Percentiles rank a stretch among this genome's conserved stretches.
Evolutionary conservation across 1,284 basidiomycete species (phyloP).

Genomic region (Ustilago loliicola): DNA sequence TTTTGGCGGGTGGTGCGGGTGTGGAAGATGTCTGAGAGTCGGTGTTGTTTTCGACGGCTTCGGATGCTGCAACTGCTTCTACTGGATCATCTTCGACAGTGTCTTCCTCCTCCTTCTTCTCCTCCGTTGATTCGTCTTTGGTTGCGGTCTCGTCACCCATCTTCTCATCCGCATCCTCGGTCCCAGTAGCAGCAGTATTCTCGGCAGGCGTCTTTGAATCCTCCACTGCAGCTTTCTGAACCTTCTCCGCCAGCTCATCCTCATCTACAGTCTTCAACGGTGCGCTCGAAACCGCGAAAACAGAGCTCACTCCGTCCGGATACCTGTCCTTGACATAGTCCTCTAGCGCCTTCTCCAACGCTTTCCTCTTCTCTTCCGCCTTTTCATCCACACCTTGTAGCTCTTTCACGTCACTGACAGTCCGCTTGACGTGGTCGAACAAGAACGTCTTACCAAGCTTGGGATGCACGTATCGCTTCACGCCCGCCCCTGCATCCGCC

Average conservation of each 20-base stretch:
- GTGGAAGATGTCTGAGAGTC: conserved; percentile 8
- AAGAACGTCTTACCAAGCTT: conserved; percentile 36
- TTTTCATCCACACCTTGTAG: conserved; percentile 9
- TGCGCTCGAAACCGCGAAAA: conserved; percentile 43
- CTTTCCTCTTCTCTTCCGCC: conserved; percentile 33
- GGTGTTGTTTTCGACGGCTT: conserved; percentile 18
- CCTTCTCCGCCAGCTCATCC: conserved; percentile 14
- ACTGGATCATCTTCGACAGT: conserved; percentile 22
- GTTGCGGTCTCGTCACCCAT: conserved; percentile 19
- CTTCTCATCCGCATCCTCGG: conserved; percentile 9
- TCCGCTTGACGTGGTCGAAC: conserved; percentile 48
- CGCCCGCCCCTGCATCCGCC: conserved; percentile 1
- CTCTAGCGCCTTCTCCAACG: conserved; percentile 50
- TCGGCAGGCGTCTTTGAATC: conserved; percentile 34
- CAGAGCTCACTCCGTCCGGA: conserved; percentile 58
- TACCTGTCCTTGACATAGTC: conserved; percentile 62
- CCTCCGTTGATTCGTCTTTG: background rate
- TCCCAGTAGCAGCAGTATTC: conserved; percentile 26
- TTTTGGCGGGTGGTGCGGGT: conserved; percentile 14
- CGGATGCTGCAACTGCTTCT: conserved; percentile 21
- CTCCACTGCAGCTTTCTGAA: conserved; percentile 25
- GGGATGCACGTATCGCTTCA: conserved; percentile 47
- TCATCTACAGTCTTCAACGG: conserved; percentile 25
- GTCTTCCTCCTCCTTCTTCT: conserved; percentile 4
- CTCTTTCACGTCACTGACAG: conserved; percentile 32